Conservation (phyloP, 2,329 filamentous ascomycete genomes). For the Aspergillus unguis region DNA sequence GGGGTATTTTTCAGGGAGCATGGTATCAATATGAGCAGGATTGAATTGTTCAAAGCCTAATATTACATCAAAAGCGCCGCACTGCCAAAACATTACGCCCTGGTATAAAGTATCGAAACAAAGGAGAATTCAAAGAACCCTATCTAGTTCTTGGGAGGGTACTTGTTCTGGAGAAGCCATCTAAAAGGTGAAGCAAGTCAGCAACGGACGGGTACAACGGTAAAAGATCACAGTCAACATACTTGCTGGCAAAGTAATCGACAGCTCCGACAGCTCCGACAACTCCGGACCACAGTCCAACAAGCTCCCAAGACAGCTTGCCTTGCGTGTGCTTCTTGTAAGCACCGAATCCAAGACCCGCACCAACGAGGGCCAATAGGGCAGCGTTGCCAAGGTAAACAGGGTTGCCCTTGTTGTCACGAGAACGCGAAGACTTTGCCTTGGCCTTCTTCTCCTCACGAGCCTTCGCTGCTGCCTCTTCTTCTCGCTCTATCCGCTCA, state of each 20-base stretch:
- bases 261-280: slow-evolving; percentile 44
- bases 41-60: slow-evolving; percentile 1
- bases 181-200: slow-evolving; percentile 25
- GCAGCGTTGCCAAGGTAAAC: slow-evolving; percentile 48
- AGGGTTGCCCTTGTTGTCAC: slow-evolving; percentile 45
- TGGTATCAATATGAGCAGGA: neutral
- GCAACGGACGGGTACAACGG: neutral
- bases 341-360: slow-evolving; percentile 46
- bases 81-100: neutral
- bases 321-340: slow-evolving; percentile 47
- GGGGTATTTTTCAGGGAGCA: no score
- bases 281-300: slow-evolving; percentile 42
- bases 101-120: slow-evolving; percentile 1
- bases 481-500: slow-evolving; percentile 43
- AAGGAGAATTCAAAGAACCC: neutral
- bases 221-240: slow-evolving; percentile 18
- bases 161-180: slow-evolving; percentile 52
- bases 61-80: neutral
- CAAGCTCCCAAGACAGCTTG: slow-evolving; percentile 46
- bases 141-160: slow-evolving; percentile 37
- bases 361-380: slow-evolving; percentile 39
- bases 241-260: slow-evolving; percentile 52
- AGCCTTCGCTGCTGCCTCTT: slow-evolving; percentile 28
- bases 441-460: slow-evolving; percentile 31
- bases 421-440: slow-evolving; percentile 27